These are phyloP conservation scores for Senna tora DNA, from an alignment of 306 rosid genomes.

Conservation along the genomic window DNA sequence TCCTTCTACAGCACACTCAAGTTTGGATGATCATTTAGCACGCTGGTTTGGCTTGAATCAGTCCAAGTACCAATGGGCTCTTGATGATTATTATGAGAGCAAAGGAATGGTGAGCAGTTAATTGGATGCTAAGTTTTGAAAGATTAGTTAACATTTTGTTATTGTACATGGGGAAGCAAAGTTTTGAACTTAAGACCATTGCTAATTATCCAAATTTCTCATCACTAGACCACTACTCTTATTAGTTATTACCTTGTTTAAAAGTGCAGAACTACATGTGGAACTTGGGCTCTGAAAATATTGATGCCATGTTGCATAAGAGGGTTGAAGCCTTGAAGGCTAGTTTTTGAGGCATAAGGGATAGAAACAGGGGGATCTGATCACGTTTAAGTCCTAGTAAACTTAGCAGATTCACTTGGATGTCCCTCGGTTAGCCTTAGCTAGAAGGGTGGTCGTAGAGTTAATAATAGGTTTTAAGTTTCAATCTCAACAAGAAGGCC, in stretches of 20 bases:
- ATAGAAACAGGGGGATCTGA: not conserved
- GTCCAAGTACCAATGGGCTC: constrained; percentile 82
- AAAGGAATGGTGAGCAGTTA: constrained; percentile 65
- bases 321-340: not conserved
- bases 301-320: not conserved
- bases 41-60: constrained; percentile 81
- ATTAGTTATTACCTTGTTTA: not conserved
- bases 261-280: not conserved
- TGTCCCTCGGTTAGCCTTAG: too few relatives aligned
- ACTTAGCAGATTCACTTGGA: too few relatives aligned
- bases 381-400: not conserved
- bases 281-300: not conserved
- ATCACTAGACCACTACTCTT: not conserved
- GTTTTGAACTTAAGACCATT: too few relatives aligned
- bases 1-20: constrained; percentile 58
- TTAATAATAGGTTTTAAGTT: too few relatives aligned
- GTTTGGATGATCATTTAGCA: constrained; percentile 74
- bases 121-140: not conserved
- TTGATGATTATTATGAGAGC: constrained; percentile 71
- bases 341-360: not conserved
- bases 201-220: too few relatives aligned
- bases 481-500: too few relatives aligned
- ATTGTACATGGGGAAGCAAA: too few relatives aligned
- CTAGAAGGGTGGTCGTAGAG: too few relatives aligned
- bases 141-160: not conserved